Evolutionary conservation across 2,329 filamentous ascomycete genomes (phyloP), one percentile per base, ranked within the genome.

Genomic region (Alternaria sp.): DNA sequence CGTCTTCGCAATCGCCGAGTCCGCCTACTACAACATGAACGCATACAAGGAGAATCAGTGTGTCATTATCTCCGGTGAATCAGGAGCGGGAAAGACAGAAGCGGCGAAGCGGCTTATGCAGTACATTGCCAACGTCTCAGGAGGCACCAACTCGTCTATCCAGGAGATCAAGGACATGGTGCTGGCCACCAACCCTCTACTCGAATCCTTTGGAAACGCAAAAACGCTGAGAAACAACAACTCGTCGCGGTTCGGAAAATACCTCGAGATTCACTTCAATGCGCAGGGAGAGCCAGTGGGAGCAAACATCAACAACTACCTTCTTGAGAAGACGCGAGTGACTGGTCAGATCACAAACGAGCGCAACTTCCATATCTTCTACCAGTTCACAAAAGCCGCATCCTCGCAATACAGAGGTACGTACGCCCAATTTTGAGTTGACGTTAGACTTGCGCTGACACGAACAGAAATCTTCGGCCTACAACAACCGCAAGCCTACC

Each of bases 121-220:
- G 81, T 99, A 99, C 80, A 98, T 99, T 78, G 95, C 95, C 67
- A 98, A 90, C 77, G 94, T 98, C 8, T 98, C 95, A 1, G 93
- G 93, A 40, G 92, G 93, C 64, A 85, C 77, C 65, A 89, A 92
- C 68, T 90, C 90, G 58, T 92, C 93, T 51, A 97, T 98, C 75
- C 90, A 98, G 80, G 87, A 97, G 79, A 96, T 95, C 78, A 99
- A 98, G 83, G 93, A 99, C 80, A 99, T 98, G 94, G 94, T 98
- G 79, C 86, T 98, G 80, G 95, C 95, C 75, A 99, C 95, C 60
- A 99, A 99, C 79, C 95, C 95, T 48, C 81, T 99, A 66, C 87
- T 99, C 21, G 95, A 99, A 80, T 97, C 94, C 0, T 99, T 99
- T 72, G 95, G 95, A 74, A 99, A 98, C 77, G 95, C 95, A 62